These are phyloP conservation scores for Agastache rugosa DNA, from an alignment of 257 asterid species.

Conservation along the genomic window DNA sequence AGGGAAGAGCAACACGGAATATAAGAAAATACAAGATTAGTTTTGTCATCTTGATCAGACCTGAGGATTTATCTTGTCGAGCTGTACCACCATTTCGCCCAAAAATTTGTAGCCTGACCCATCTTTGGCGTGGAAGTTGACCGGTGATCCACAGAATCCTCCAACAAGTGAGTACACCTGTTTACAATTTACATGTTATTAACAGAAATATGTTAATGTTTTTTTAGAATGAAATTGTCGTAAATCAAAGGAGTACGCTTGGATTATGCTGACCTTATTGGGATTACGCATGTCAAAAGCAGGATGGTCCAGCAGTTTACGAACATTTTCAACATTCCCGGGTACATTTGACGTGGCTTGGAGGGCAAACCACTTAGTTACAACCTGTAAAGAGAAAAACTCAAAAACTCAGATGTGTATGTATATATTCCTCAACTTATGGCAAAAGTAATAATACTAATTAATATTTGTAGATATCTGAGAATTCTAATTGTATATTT, in stretches of 20 bases:
- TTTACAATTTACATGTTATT: constrained; percentile 1
- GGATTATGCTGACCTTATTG: constrained; percentile 58
- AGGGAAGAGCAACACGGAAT: not conserved
- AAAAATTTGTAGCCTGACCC: constrained; percentile 87
- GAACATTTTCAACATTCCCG: constrained; percentile 78
- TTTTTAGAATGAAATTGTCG: not conserved
- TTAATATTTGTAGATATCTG: not conserved
- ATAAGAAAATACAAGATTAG: not conserved
- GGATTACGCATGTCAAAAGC: constrained; percentile 87
- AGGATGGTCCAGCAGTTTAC: constrained; percentile 69
- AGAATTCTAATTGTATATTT: not conserved
- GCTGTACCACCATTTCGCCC: constrained; percentile 81
- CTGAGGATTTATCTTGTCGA: constrained; percentile 89
- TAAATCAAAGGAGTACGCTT: not conserved
- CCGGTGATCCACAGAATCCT: constrained; percentile 80
- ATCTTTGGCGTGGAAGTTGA: constrained; percentile 78
- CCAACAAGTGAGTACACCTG: constrained; percentile 81
- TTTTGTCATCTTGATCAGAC: constrained; percentile 36
- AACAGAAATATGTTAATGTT: not conserved
- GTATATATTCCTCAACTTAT: not conserved
- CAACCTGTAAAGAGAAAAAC: constrained; percentile 53
- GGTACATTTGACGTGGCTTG: constrained; percentile 75
- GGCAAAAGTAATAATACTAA: not conserved
- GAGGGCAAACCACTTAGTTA: constrained; percentile 77
- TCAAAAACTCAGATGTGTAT: not conserved